These are phyloP conservation scores for Euphrasia confusa DNA, from an alignment of 257 asterid genomes.

Conservation along the genomic window DNA sequence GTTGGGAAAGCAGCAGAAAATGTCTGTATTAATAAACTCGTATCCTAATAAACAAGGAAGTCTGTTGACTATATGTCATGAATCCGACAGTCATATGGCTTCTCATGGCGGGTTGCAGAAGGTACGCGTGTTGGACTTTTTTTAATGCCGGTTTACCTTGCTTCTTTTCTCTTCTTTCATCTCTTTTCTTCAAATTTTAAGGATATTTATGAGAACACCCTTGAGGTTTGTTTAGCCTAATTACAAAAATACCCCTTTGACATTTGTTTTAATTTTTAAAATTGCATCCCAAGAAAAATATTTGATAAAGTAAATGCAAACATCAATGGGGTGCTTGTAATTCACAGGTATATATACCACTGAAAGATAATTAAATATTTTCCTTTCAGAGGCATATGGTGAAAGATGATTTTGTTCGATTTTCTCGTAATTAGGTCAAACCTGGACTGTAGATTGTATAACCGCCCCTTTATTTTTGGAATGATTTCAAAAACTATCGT, in stretches of 20 bases:
- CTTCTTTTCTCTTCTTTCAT: background rate
- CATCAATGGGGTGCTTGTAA: background rate
- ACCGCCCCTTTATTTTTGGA: background rate
- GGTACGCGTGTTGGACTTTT: constrained; percentile 25
- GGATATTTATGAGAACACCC: no score
- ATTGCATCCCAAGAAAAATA: background rate
- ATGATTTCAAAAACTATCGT: background rate
- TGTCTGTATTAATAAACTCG: constrained; percentile 55
- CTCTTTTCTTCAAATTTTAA: background rate
- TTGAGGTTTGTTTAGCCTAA: background rate
- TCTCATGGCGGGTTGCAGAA: constrained; percentile 28
- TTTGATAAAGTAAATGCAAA: background rate
- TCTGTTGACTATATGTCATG: constrained; percentile 42
- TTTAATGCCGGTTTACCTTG: background rate
- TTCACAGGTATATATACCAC: background rate
- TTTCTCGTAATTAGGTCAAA: background rate
- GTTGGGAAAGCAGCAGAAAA: constrained; percentile 80
- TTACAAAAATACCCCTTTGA: background rate
- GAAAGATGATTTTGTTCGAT: background rate
- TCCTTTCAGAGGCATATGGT: no score
- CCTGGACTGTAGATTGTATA: background rate
- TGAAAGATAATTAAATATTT: background rate
- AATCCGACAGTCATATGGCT: constrained; percentile 28
- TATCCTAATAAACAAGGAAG: constrained; percentile 42
- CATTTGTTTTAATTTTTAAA: background rate